Evolutionary conservation across 1,284 basidiomycete genomes (phyloP), one percentile per base, ranked within the genome.

Genomic region (Ustanciosporium gigantosporum): DNA sequence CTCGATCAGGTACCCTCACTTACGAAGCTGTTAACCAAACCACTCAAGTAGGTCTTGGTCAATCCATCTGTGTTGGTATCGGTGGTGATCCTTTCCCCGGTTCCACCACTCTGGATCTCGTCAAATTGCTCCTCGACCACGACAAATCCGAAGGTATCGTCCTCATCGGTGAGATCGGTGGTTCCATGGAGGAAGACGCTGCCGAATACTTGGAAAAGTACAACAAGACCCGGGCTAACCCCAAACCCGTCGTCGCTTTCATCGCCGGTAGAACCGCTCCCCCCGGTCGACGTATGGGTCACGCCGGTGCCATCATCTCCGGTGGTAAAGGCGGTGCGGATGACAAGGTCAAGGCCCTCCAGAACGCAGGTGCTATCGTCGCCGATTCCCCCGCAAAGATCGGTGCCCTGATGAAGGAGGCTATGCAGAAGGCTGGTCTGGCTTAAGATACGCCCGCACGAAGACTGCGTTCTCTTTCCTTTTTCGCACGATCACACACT

Each of bases 81-180:
- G 95, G 95, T 36, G 95, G 95, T 68, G 95, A 99, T 81, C 95
- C 95, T 17, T 99, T 97, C 90, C 92, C 92, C 19, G 92, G 92
- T 32, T 52, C 96, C 91, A 32, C 90, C 90, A 79, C 94, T 92
- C 80, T 96, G 64, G 95, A 99, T 80, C 91, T 92, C 50, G 84
- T 99, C 81, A 98, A 95, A 80, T 86, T 97, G 59, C 91, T 97
- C 82, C 86, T 99, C 52, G 87, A 93, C 25, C 94, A 99, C 78
- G 87, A 89, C 64, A 56, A 72, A 48, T 59, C 70, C 21, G 35
- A 71, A 87, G 90, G 90, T 73, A 93, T 99, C 66, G 94, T 99
- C 47, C 83, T 98, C 68, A 99, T 99, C 73, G 95, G 95, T 68
- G 95, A 99, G 81, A 99, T 99, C 74, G 95, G 95, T 71, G 95